Evolutionary conservation across 108 stramenopile genomes (phyloP).

Genomic region (Nitzschia sp.): DNA sequence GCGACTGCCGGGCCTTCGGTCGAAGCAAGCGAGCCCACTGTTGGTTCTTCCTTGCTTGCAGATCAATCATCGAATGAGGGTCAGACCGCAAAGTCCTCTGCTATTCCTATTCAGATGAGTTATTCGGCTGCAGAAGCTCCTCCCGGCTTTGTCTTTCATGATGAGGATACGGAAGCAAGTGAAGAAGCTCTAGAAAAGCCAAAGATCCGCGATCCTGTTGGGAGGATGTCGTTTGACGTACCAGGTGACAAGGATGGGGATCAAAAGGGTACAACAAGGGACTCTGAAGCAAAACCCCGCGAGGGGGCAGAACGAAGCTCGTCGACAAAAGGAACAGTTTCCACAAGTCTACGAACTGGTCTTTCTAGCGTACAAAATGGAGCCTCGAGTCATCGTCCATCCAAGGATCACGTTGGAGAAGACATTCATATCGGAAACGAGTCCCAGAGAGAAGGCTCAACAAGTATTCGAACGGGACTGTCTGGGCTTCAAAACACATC

Average conservation of each 20-base stretch:
- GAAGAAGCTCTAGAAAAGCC: neutral
- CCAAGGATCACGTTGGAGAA: slow-evolving; percentile 1
- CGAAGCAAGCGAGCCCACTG: slow-evolving; percentile 8
- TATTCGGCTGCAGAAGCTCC: slow-evolving; percentile 18
- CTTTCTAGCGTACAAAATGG: slow-evolving; percentile 20
- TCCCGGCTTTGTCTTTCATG: slow-evolving; percentile 33
- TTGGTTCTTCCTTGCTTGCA: neutral
- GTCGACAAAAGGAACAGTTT: slow-evolving; percentile 19
- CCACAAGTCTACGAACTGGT: slow-evolving; percentile 24
- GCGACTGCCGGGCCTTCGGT: slow-evolving; percentile 3
- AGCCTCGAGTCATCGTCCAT: neutral
- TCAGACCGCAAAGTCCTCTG: neutral
- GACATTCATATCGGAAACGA: slow-evolving; percentile 5
- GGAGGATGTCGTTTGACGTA: neutral
- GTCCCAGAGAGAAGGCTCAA: slow-evolving; percentile 16
- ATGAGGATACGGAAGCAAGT: slow-evolving; percentile 7
- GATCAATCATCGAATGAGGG: neutral
- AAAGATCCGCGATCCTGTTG: neutral
- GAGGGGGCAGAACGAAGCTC: slow-evolving; percentile 9
- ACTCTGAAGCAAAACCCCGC: neutral
- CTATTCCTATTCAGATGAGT: slow-evolving; percentile 3
- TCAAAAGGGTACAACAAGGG: neutral
- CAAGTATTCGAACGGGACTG: slow-evolving; percentile 33
- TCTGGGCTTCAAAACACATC: slow-evolving; percentile 27
- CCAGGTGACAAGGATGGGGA: neutral